Evolutionary conservation across 257 asterid species (phyloP).

Genomic region (Nicotiana obtusifolia): DNA sequence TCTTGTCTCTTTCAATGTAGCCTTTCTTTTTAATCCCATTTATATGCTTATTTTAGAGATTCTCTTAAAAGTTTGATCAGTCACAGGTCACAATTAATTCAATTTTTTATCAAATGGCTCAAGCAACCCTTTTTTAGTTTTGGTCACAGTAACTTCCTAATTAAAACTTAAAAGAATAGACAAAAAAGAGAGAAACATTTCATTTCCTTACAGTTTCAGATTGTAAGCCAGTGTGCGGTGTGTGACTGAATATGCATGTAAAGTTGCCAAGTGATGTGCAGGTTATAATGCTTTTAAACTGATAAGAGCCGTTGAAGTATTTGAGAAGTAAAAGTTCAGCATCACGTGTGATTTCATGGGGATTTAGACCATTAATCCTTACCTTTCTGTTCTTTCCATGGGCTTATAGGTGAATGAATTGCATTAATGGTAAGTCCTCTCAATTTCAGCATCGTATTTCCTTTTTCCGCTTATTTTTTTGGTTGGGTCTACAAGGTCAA

Average conservation of each 20-base stretch:
- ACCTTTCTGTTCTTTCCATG: background rate
- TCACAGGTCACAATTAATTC: background rate
- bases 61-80: constrained; percentile 5
- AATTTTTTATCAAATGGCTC: background rate
- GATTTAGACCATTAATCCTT: background rate
- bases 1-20: constrained; percentile 3
- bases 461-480: background rate
- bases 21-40: constrained; percentile 6
- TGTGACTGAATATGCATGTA: background rate
- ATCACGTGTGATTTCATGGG: background rate
- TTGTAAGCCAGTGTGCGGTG: background rate
- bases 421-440: background rate
- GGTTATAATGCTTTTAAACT: background rate
- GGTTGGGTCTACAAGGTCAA: constrained; percentile 10
- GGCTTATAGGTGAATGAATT: background rate
- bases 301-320: background rate
- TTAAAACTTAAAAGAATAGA: background rate
- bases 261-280: background rate
- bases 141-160: background rate
- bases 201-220: background rate
- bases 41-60: background rate
- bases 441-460: background rate
- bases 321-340: background rate
- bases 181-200: background rate
- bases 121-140: background rate